Conservation (phyloP, 768 basidiomycete genomes). For the Cystofilobasidium ferigula region DNA sequence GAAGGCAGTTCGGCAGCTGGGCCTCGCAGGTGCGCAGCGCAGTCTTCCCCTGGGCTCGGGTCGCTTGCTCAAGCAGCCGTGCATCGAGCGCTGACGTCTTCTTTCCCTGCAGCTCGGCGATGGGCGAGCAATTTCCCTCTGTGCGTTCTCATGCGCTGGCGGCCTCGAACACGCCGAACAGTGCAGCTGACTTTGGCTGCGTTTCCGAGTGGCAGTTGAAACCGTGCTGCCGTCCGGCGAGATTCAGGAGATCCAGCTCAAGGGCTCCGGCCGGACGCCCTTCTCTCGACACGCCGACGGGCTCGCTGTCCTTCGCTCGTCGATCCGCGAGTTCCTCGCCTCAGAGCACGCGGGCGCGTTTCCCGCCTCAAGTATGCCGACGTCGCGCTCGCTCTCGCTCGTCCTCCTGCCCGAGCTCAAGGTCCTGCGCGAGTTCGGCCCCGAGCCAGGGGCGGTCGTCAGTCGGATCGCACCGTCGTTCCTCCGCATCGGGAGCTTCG, state of each 20-base stretch:
- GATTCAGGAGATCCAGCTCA: conserved; percentile 77
- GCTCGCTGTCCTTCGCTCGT: conserved; percentile 85
- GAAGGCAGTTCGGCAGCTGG: conserved; percentile 46
- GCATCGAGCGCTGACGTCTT: neutral
- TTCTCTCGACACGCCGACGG: conserved; percentile 89
- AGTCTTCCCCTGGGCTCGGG: neutral
- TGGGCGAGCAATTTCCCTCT: conserved; percentile 82
- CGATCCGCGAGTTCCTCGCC: conserved; percentile 83
- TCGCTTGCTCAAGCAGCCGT: no score
- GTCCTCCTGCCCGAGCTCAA: conserved; percentile 52
- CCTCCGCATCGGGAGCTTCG: conserved; percentile 79
- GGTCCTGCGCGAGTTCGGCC: conserved; percentile 57
- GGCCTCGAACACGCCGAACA: conserved; percentile 18
- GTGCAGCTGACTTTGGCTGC: neutral
- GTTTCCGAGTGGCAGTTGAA: no score
- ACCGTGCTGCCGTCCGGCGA: conserved; percentile 11
- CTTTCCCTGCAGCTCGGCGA: conserved; percentile 54
- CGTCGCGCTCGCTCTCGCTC: conserved; percentile 60
- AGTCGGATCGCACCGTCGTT: conserved; percentile 81
- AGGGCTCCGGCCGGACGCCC: conserved; percentile 86
- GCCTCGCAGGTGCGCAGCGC: conserved; percentile 54
- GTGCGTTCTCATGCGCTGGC: no score
- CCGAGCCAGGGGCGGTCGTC: conserved; percentile 60
- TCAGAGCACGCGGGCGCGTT: conserved; percentile 57
- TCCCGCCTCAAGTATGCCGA: neutral